A percentile compares a stretch with the other conserved stretches of the same genome.
Evolutionary conservation across 2,329 filamentous ascomycete genomes (phyloP).

Genomic region (Mollisia scopiformis): DNA sequence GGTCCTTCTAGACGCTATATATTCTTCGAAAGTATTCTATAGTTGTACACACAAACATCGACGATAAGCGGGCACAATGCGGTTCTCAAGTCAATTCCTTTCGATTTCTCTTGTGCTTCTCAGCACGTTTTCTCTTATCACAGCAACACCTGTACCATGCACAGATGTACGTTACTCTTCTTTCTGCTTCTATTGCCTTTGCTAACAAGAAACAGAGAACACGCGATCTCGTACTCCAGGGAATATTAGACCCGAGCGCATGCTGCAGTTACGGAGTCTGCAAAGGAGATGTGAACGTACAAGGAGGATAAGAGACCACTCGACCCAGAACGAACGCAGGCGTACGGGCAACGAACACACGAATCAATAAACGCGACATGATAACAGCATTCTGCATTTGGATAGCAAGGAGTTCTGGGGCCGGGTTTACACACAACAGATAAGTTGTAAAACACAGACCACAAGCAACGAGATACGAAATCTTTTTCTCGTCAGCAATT

Average conservation of each 20-base stretch:
- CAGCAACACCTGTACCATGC: slow-evolving; percentile 28
- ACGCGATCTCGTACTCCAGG: slow-evolving; percentile 30
- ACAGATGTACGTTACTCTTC: slow-evolving; percentile 25
- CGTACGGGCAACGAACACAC: background rate
- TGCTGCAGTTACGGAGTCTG: slow-evolving; percentile 34
- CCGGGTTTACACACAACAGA: no score
- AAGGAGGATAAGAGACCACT: slow-evolving; percentile 16
- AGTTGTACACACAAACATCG: background rate
- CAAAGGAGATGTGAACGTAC: slow-evolving; percentile 28
- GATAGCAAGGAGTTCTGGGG: background rate
- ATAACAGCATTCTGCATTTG: background rate
- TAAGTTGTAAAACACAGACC: background rate
- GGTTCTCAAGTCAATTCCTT: slow-evolving; percentile 20
- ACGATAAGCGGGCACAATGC: slow-evolving; percentile 11
- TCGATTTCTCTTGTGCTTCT: slow-evolving; percentile 14
- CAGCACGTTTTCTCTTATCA: slow-evolving; percentile 18
- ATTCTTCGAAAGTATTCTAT: background rate
- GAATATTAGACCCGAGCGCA: slow-evolving; percentile 27
- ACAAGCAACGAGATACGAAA: background rate
- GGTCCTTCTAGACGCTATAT: no score
- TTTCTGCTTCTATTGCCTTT: background rate
- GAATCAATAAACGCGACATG: background rate
- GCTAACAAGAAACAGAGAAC: slow-evolving; percentile 20
- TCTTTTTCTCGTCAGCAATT: background rate
- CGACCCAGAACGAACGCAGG: background rate